Evolutionary conservation across 345 rosid genomes (phyloP).

Genomic region (Moricandia moricandioides): DNA sequence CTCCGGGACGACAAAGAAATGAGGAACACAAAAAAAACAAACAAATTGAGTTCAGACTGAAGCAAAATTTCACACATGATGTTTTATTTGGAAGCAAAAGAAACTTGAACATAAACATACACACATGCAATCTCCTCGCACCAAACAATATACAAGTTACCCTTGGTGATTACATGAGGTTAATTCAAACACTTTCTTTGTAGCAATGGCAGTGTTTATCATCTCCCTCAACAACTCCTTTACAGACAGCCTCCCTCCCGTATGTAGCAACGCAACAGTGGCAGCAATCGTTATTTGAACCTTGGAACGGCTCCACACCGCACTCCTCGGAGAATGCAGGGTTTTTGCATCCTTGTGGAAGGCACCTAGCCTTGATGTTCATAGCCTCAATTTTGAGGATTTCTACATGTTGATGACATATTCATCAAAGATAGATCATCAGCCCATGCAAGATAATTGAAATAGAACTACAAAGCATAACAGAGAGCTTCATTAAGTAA

Average conservation of each 20-base stretch:
- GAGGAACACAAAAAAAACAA: too few species aligned
- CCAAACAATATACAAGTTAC: not conserved
- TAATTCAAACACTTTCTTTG: not conserved
- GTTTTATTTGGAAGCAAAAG: not conserved
- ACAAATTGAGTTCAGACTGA: not conserved
- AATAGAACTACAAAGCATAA: not conserved
- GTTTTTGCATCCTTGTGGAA: slow-evolving; percentile 4
- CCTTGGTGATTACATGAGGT: not conserved
- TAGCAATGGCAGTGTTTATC: slow-evolving; percentile 2
- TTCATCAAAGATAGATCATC: not conserved
- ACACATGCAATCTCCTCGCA: not conserved
- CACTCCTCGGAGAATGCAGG: not conserved
- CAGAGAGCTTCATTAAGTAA: not conserved
- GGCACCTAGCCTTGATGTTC: not conserved
- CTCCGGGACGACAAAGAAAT: too few species aligned
- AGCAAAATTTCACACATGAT: not conserved
- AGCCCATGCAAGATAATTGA: not conserved
- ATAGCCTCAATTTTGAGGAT: not conserved
- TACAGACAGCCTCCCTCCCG: not conserved
- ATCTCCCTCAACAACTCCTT: slow-evolving; percentile 1
- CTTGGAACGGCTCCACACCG: not conserved
- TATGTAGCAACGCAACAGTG: not conserved
- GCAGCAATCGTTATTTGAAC: not conserved
- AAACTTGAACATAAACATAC: not conserved
- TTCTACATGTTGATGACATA: not conserved